A percentile compares a stretch with the other conserved stretches of the same genome.
Conservation (phyloP, 176 grass and related monocot species). For the Oryza nivara region DNA sequence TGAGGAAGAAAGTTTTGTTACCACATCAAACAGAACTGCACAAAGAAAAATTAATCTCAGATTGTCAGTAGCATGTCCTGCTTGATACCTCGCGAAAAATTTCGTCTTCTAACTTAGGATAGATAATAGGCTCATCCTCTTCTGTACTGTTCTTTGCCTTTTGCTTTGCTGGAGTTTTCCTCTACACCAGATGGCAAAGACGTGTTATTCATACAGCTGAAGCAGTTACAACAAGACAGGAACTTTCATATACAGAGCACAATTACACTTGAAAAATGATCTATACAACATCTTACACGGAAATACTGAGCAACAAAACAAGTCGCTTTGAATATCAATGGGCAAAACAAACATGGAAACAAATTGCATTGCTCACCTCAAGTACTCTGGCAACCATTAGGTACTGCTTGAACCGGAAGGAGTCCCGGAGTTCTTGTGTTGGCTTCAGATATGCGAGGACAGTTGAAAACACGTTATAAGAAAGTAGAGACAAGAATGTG, state of each 20-base stretch:
- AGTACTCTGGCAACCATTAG: slow-evolving; percentile 67
- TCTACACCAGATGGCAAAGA: slow-evolving; percentile 15
- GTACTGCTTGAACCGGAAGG: slow-evolving; percentile 83
- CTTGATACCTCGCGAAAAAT: slow-evolving; percentile 77
- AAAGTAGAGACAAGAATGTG: neutral
- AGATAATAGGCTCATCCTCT: slow-evolving; percentile 67
- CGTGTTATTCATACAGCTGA: neutral
- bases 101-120: slow-evolving; percentile 83
- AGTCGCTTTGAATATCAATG: neutral
- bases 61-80: neutral
- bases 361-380: slow-evolving; percentile 53
- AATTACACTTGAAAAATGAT: neutral
- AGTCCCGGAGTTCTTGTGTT: slow-evolving; percentile 80
- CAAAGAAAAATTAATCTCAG: neutral
- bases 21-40: neutral
- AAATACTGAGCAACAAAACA: slow-evolving; percentile 26
- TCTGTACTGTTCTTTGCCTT: slow-evolving; percentile 48
- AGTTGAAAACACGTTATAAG: neutral
- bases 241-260: neutral
- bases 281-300: neutral
- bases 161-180: slow-evolving; percentile 46
- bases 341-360: neutral
- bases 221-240: neutral
- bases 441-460: slow-evolving; percentile 48
- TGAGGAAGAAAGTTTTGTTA: slow-evolving; percentile 56